These are phyloP conservation scores for Chionographis japonica DNA, from an alignment of 106 monocot genomes.

Conservation along the genomic window DNA sequence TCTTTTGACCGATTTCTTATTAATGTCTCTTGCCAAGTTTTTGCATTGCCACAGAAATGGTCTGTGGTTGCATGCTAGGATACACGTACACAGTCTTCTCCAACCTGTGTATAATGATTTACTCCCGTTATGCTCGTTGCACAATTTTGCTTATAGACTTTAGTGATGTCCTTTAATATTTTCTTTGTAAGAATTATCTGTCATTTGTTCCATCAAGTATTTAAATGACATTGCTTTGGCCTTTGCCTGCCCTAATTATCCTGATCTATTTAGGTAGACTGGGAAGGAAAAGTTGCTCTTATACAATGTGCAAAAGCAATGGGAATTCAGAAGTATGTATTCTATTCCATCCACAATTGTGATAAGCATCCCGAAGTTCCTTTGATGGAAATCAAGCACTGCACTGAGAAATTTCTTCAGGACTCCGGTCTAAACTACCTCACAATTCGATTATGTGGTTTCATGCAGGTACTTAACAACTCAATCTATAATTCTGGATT, in stretches of 20 bases:
- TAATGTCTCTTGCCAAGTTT: no score
- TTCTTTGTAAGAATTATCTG: no score
- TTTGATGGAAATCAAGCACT: conserved; percentile 95
- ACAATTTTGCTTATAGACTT: no score
- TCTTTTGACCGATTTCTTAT: no score
- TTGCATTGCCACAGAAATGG: no score
- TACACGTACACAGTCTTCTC: no score
- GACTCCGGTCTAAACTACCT: conserved; percentile 80
- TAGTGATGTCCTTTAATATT: no score
- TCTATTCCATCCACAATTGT: conserved; percentile 98
- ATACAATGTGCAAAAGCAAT: conserved; percentile 99
- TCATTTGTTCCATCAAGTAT: no score
- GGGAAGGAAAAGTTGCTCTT: conserved; percentile 99
- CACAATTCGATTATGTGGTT: conserved; percentile 94
- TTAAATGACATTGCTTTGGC: no score
- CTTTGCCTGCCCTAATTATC: conserved; percentile 13
- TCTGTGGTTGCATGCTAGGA: no score
- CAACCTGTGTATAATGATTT: no score
- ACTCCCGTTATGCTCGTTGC: no score
- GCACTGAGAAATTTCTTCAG: conserved; percentile 90
- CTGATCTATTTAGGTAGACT: conserved; percentile 88
- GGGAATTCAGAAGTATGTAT: conserved; percentile 94
- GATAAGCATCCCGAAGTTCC: conserved; percentile 98
- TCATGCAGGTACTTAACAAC: conserved; percentile 77
- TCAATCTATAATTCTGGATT: background rate